Evolutionary conservation across 1,284 basidiomycete genomes (phyloP), one percentile per base, ranked within the genome.

Genomic region (Tausonia pullulans): DNA sequence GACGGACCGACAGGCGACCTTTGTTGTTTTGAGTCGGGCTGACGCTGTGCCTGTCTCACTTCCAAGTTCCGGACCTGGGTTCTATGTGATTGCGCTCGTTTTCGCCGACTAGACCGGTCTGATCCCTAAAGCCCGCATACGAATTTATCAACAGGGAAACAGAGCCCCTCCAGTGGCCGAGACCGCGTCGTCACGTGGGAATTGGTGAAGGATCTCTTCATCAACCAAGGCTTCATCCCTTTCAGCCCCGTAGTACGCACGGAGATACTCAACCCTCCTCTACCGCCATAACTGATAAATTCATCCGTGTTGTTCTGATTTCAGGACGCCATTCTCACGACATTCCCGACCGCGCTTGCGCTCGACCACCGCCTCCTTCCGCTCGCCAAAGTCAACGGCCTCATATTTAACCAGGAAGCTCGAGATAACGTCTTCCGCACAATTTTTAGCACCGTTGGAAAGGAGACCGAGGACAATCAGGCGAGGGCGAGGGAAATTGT

Each of bases 191-290:
- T 60, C 16, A 60, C 48, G 0, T 60, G 58, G 58, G 58, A 60
- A 9, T 14, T 43, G 2, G 11, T 60, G 8, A 50, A 60, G 58
- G 16, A 16, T 16, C 45, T 60, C 11, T 60, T 60, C 39, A 50
- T 43, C 14, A 46, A 60, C 39, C 27, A 60, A n/a, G 58, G 58
- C 3, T 60, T 60, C 49, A 60, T 60, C 8, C 58, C 58, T 27
- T 60, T 60, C 58, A 9, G 39, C 8, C 58, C 58, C 14, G 27
- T 27, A 27, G 27, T 27, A 27, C 27, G 27, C 27, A 27, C 27
- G 27, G 27, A 27, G 27, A 27, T 27, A 27, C 27, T 27, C 27
- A 27, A 27, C 27, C 27, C 27, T 27, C 27, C 27, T 27, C 27
- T 27, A 27, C 27, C 27, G 27, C 27, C 27, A 27, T 27, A 27